Base-by-base conservation (phyloP, 768 basidiomycete species). In the Amanita inopinata region DNA sequence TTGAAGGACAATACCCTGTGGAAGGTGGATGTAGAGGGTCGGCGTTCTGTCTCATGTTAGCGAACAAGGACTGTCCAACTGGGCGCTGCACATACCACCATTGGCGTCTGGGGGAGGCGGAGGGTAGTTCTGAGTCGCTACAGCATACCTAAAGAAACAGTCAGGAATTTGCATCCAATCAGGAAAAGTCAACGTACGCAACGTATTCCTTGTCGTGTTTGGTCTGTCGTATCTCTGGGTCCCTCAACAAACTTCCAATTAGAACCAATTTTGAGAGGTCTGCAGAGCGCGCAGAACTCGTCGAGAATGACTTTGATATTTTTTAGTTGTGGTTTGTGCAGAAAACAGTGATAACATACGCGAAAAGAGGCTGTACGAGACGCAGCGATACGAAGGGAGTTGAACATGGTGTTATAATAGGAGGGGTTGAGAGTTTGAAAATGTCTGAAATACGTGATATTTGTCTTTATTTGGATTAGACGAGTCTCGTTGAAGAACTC, bases 191-290 rank as follows among this genome's bases (percentile, higher is more conserved):
- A 15, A 70, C 82, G 37, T 52, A 89, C 87, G 71, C 59, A 31
- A 88, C 66, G 49, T 76, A 93, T 73, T 89, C 84, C 56, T 78
- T 84, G 43, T 88, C 80, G 45, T 66, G 76, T 61, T 73, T 85
- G 2, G 84, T 82, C 19, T 63, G 63, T 41, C 78, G 76, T 33
- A 74, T 54, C 53, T 87, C 83, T 30, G 90, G 87, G 34, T 83
- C 80, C 55, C 56, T 78, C 14, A 71, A 74, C 33, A 93, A 61
- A 34, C 75, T 74, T 22, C 90, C 90, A 54, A 92, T 64, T 45
- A 93, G 80, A 23, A 71, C 70, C 49, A 93, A 70, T 59, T 83
- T 88, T 20, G 88, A 71, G 33, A 93, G 53, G 56, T 89, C 82
- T 35, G 70, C 60, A 12, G 67, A 56, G 49, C 75, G 73, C 43